Conservation (phyloP, 352 stramenopile genomes). For the Bremia lactucae region DNA sequence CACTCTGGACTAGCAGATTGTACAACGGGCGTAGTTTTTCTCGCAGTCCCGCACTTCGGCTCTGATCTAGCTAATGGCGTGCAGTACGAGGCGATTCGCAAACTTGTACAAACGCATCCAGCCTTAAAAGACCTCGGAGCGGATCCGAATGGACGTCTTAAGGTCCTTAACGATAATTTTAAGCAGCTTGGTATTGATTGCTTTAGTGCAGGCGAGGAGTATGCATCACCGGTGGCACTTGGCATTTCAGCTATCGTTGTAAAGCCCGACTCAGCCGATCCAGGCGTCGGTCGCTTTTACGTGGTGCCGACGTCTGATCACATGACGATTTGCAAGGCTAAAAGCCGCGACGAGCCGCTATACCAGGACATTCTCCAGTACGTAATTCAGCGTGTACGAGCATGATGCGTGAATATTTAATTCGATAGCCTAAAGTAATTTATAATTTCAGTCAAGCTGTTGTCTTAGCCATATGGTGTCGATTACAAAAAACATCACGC, state of each 20-base stretch:
- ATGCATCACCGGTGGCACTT: slow-evolving; percentile 47
- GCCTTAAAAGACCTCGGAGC: slow-evolving; percentile 58
- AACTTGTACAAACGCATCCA: slow-evolving; percentile 63
- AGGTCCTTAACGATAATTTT: slow-evolving; percentile 60
- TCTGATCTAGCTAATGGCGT: slow-evolving; percentile 59
- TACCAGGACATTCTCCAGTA: slow-evolving; percentile 49
- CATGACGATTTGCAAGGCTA: slow-evolving; percentile 85
- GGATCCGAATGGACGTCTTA: slow-evolving; percentile 41
- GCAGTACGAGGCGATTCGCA: slow-evolving; percentile 54
- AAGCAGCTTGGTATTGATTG: slow-evolving; percentile 52
- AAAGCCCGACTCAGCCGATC: slow-evolving; percentile 62
- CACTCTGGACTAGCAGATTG: slow-evolving; percentile 21
- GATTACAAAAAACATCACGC: no score
- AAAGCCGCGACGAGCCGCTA: slow-evolving; percentile 43
- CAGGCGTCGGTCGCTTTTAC: slow-evolving; percentile 57
- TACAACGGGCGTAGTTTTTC: slow-evolving; percentile 59
- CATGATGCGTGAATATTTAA: no score
- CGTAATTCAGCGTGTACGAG: slow-evolving; percentile 15
- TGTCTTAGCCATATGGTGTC: no score
- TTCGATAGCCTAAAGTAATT: no score
- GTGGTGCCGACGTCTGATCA: slow-evolving; percentile 53
- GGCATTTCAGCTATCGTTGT: slow-evolving; percentile 69
- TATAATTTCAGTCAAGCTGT: no score
- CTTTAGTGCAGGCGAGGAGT: slow-evolving; percentile 59
- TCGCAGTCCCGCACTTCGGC: slow-evolving; percentile 78